Percentiles rank a stretch among this genome's conserved stretches.
phyloP scores from a whole-genome alignment of 768 basidiomycete species.

The Naganishia friedmannii region DNA sequence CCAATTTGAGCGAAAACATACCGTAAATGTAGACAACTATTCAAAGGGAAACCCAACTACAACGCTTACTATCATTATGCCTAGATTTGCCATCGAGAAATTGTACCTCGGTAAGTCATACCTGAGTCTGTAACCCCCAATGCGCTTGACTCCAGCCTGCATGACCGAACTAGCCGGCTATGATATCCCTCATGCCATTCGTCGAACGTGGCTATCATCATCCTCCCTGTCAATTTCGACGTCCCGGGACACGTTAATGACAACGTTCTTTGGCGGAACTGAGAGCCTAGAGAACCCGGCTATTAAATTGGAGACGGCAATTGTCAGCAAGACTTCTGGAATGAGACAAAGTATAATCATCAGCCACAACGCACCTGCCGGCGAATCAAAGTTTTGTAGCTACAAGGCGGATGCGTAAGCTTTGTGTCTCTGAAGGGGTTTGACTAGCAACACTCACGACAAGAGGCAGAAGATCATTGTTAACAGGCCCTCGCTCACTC shows the following conservation, averaged over 20 bases:
- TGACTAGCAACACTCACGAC: constrained; percentile 4
- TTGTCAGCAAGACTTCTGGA: neutral
- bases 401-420: neutral
- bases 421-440: too few species aligned
- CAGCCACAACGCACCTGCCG: neutral
- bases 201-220: neutral
- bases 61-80: too few species aligned
- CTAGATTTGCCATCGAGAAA: too few species aligned
- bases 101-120: too few species aligned
- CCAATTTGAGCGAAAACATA: too few species aligned
- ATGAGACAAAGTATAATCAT: too few species aligned
- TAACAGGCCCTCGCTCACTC: neutral
- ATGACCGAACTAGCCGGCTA: neutral
- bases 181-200: neutral
- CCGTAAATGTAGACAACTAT: too few species aligned
- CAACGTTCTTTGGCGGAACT: constrained; percentile 17
- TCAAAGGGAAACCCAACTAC: too few species aligned
- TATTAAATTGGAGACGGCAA: neutral
- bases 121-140: too few species aligned
- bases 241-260: constrained; percentile 26
- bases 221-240: constrained; percentile 24
- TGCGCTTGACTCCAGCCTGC: neutral
- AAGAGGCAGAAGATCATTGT: constrained; percentile 9
- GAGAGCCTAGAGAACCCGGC: constrained; percentile 20
- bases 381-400: constrained; percentile 20